These are phyloP conservation scores for Ascosphaera acerosa DNA, from an alignment of 2,329 filamentous ascomycete genomes.

Conservation along the genomic window DNA sequence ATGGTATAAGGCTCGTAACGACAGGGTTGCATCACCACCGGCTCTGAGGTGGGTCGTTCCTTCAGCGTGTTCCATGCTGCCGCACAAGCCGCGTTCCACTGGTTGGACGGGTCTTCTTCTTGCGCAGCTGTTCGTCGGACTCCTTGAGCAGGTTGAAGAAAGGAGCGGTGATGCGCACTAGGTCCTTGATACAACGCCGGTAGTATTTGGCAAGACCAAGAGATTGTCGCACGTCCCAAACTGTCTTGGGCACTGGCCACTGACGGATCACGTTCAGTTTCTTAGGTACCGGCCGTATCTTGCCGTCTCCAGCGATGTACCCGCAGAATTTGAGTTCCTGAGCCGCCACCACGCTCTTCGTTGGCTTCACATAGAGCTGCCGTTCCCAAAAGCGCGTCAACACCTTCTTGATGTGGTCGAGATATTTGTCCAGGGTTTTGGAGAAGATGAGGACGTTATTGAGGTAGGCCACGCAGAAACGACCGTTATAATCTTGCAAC, in stretches of 20 bases:
- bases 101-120: constrained; percentile 1
- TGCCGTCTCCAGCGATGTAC: background rate
- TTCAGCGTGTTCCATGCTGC: background rate
- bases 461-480: background rate
- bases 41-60: background rate
- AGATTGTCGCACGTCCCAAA: constrained; percentile 2
- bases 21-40: background rate
- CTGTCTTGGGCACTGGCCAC: constrained; percentile 1
- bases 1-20: background rate
- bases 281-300: background rate
- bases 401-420: background rate
- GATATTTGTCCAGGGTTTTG: background rate
- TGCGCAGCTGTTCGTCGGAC: background rate
- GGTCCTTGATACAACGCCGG: constrained; percentile 1
- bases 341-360: background rate
- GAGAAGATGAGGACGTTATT: background rate
- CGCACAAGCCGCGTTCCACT: background rate
- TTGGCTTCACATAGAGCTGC: background rate
- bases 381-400: background rate
- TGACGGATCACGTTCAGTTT: constrained; percentile 1
- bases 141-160: constrained; percentile 2
- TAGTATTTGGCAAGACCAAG: constrained; percentile 1
- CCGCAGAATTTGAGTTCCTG: background rate
- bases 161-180: background rate
- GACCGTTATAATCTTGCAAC: background rate